Percentiles rank a stretch among this genome's conserved stretches.
Evolutionary conservation across 345 rosid genomes (phyloP).

Genomic region (Abelmoschus esculentus): DNA sequence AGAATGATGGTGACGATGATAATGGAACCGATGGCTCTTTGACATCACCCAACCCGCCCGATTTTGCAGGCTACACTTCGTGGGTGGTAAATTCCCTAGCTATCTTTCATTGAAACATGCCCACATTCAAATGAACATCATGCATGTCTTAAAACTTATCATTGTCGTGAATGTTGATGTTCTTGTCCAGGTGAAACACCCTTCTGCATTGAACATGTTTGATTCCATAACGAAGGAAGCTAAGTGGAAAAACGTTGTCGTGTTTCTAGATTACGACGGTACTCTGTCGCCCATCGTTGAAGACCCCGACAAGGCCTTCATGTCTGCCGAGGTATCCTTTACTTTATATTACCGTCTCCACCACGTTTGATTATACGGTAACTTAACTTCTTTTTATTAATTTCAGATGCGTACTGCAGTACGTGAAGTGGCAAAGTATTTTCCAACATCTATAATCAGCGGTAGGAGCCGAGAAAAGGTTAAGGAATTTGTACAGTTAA

Average conservation of each 20-base stretch:
- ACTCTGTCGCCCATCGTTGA: conserved; percentile 66
- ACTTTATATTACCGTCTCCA: no score
- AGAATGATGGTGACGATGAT: neutral
- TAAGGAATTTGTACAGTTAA: conserved; percentile 27
- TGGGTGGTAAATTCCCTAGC: conserved; percentile 29
- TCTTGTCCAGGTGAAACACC: conserved; percentile 32
- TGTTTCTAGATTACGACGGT: conserved; percentile 66
- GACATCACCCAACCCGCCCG: conserved; percentile 3
- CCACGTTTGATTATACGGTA: neutral
- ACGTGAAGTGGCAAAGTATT: conserved; percentile 39
- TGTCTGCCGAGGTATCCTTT: conserved; percentile 48
- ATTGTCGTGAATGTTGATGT: neutral
- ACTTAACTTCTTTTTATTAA: no score
- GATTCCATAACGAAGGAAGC: conserved; percentile 42
- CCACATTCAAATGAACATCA: no score
- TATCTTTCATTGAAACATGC: no score
- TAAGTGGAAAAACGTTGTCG: conserved; percentile 36
- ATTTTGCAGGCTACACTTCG: conserved; percentile 18
- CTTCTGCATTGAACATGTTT: conserved; percentile 45
- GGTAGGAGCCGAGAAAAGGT: conserved; percentile 63
- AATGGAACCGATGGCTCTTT: neutral
- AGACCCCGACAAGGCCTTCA: conserved; percentile 52
- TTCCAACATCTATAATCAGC: conserved; percentile 60
- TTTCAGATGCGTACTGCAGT: conserved; percentile 60
- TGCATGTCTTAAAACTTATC: no score